Base-by-base conservation (phyloP, 106 monocot genomes). In the Dendrobium huoshanense region DNA sequence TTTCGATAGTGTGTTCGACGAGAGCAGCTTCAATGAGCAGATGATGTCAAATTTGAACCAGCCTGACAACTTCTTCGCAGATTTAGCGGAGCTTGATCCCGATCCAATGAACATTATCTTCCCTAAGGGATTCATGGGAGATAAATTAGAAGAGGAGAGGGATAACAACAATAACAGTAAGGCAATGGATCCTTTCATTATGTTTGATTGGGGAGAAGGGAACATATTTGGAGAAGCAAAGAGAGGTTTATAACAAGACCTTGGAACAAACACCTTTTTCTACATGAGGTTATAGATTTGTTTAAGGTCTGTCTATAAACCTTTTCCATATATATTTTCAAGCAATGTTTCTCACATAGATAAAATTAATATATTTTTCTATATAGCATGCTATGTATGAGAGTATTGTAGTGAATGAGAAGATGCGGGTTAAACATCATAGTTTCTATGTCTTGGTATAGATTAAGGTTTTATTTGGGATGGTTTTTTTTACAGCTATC, bases 171-270 rank as follows among this genome's bases (percentile, higher is more conserved):
- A 22, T 4, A 33, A 22, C 70, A 70, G 4, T 15, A 70, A 70
- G 37, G 70, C 70, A 2, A 16, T 37, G 70, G 33, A 91, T 79
- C 85, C 84, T 43, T 90, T 89, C 83, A 74, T 70, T 77, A 79
- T 94, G 55, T 83, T 94, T 88, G 87, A 74, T 79, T 83, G 74
- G 74, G 74, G 42, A 20, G 74, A n/a, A 41, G 7, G 41, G 20
- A 37, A 72, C 16, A 16, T 4, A 16, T 72, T 72, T 72, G 43
- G 41, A 22, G 43, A 74, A 74, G 37, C 1, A 13, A 70, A 37
- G 37, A 70, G 37, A 70, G 70, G 70, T 37, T 29, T 70, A 70
- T 70, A 70, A 37, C 29, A 37, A 37, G 70, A 70, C 37, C 70
- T 37, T 70, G 64, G 64, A 65, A 65, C 64, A 65, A 65, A 25